phyloP scores from a whole-genome alignment of 441 rosid genomes.

The Populus hybrid region DNA sequence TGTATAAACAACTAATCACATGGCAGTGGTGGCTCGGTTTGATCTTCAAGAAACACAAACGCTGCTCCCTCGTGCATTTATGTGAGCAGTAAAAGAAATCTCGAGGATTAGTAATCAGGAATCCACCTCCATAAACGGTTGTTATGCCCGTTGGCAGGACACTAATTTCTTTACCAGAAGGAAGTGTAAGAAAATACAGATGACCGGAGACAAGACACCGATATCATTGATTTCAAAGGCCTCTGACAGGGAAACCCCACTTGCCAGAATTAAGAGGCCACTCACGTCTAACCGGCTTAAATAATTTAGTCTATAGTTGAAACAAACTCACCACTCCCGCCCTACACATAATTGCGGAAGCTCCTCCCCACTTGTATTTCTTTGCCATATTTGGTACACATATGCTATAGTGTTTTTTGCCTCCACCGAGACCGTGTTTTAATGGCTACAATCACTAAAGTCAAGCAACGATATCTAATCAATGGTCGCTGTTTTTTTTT shows the following conservation, averaged over 20 bases:
- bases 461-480: conserved; percentile 21
- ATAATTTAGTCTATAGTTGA: conserved; percentile 1
- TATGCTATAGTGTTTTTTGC: conserved; percentile 16
- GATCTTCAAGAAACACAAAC: neutral
- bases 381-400: conserved; percentile 41
- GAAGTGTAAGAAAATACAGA: neutral
- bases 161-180: conserved; percentile 13
- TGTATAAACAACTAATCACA: too few species aligned
- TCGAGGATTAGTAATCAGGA: neutral
- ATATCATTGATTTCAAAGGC: conserved; percentile 13
- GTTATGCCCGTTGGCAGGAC: conserved; percentile 19
- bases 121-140: conserved; percentile 13
- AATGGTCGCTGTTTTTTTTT: neutral
- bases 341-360: conserved; percentile 21
- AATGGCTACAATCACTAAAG: conserved; percentile 9
- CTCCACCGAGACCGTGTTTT: conserved; percentile 25
- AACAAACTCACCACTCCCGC: conserved; percentile 17
- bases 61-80: neutral
- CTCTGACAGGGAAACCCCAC: conserved; percentile 33
- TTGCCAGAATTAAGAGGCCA: conserved; percentile 13
- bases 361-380: conserved; percentile 24
- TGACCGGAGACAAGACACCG: conserved; percentile 49
- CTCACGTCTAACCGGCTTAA: neutral
- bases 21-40: too few species aligned
- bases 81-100: neutral